These are phyloP conservation scores for Ascodesmis nigricans DNA, from an alignment of 495 filamentous ascomycete species.

Conservation along the genomic window DNA sequence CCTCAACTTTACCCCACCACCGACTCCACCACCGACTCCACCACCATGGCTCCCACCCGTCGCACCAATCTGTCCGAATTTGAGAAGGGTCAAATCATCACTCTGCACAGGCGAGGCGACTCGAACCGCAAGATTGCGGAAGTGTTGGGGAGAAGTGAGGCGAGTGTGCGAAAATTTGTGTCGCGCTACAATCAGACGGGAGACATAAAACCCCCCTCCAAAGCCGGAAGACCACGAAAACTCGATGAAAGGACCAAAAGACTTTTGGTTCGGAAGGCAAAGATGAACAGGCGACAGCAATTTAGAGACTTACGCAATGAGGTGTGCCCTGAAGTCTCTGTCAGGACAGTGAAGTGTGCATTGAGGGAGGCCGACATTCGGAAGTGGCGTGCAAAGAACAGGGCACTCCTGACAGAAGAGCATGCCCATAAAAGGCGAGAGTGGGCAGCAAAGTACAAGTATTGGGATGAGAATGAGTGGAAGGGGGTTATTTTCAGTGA, in stretches of 20 bases:
- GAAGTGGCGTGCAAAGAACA: background rate
- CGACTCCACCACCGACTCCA: too few relatives aligned
- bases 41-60: background rate
- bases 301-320: slow-evolving; percentile 1
- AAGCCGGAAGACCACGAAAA: background rate
- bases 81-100: background rate
- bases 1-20: too few relatives aligned
- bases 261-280: background rate
- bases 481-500: slow-evolving; percentile 8
- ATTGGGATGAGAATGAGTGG: slow-evolving; percentile 4
- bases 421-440: too few relatives aligned
- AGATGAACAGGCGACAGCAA: background rate
- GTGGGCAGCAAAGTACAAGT: too few relatives aligned
- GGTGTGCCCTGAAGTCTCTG: background rate
- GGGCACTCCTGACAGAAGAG: background rate
- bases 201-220: background rate
- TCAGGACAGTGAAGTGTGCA: background rate
- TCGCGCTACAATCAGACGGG: background rate
- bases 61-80: background rate
- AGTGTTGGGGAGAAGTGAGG: background rate
- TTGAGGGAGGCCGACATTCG: background rate
- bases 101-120: background rate
- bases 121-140: background rate
- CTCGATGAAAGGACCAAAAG: background rate
- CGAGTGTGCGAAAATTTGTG: background rate